Conservation (phyloP, 345 rosid genomes). For the Atalantia buxifolia region DNA sequence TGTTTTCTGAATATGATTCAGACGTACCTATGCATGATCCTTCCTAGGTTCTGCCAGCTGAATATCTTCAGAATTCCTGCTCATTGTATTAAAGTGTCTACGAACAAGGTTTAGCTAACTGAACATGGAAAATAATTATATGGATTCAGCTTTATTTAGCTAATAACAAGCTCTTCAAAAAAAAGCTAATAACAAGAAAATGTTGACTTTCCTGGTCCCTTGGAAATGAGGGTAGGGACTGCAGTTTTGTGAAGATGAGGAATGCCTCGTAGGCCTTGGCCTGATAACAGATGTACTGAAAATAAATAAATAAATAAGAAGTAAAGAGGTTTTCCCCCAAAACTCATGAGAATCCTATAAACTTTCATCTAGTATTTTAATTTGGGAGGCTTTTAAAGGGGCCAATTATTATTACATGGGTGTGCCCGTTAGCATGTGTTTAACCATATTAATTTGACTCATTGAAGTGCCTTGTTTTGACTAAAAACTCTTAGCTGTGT, state of each 20-base stretch:
- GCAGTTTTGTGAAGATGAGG: background rate
- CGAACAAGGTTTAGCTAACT: background rate
- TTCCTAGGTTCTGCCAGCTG: background rate
- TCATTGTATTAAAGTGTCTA: background rate
- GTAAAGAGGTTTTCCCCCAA: background rate
- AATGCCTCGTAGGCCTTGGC: background rate
- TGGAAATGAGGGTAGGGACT: background rate
- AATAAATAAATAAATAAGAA: too few species aligned
- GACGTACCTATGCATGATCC: constrained; percentile 20
- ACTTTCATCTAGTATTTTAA: background rate
- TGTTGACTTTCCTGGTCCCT: background rate
- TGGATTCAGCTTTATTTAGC: background rate
- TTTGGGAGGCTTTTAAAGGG: too few species aligned
- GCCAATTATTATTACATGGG: too few species aligned
- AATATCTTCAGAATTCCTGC: constrained; percentile 4
- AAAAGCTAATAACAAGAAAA: background rate
- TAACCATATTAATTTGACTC: too few species aligned
- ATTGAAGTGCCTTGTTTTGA: too few species aligned
- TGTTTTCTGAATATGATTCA: constrained; percentile 31
- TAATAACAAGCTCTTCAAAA: too few species aligned
- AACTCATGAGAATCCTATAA: background rate
- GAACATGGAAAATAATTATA: background rate
- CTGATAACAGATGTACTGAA: background rate
- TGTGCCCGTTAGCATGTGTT: too few species aligned
- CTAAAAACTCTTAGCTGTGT: too few species aligned